Conservation (phyloP, 2,329 filamentous ascomycete species). For the Aurifilum marmelostoma region DNA sequence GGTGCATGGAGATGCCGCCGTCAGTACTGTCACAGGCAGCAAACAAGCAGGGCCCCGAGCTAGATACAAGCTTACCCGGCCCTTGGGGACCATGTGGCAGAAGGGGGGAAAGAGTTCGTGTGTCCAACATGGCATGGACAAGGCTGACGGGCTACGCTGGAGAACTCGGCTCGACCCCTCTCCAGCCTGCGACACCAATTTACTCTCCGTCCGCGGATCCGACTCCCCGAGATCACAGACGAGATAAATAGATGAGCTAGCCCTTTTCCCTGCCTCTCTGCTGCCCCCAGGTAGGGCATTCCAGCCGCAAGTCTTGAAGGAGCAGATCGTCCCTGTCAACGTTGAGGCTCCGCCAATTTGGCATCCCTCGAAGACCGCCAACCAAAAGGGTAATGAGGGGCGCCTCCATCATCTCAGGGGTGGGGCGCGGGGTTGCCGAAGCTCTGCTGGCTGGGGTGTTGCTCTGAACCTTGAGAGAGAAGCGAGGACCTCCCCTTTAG, state of each 20-base stretch:
- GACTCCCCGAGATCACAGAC: slow-evolving; percentile 2
- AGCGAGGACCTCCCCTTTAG: background rate
- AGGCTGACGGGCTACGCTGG: slow-evolving; percentile 18
- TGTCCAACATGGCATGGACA: slow-evolving; percentile 15
- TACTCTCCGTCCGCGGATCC: background rate
- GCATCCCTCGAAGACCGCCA: background rate
- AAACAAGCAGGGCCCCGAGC: background rate
- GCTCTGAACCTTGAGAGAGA: background rate
- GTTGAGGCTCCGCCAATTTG: slow-evolving; percentile 17
- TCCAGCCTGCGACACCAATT: background rate
- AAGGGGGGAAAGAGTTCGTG: background rate
- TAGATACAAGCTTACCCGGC: background rate
- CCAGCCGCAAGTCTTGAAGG: background rate
- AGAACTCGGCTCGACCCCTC: background rate
- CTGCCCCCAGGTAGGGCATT: background rate
- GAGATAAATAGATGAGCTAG: background rate
- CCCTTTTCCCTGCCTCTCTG: no score
- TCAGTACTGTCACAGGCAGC: background rate
- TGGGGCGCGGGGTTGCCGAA: slow-evolving; percentile 24
- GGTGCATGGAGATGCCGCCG: background rate
- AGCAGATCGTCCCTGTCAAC: background rate
- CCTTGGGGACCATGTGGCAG: slow-evolving; percentile 10
- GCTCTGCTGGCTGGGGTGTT: slow-evolving; percentile 10
- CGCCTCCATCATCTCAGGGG: slow-evolving; percentile 8
- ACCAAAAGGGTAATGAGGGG: slow-evolving; percentile 12